These are phyloP conservation scores for Leishmania turanica DNA, from an alignment of 208 protist genomes.

Conservation along the genomic window DNA sequence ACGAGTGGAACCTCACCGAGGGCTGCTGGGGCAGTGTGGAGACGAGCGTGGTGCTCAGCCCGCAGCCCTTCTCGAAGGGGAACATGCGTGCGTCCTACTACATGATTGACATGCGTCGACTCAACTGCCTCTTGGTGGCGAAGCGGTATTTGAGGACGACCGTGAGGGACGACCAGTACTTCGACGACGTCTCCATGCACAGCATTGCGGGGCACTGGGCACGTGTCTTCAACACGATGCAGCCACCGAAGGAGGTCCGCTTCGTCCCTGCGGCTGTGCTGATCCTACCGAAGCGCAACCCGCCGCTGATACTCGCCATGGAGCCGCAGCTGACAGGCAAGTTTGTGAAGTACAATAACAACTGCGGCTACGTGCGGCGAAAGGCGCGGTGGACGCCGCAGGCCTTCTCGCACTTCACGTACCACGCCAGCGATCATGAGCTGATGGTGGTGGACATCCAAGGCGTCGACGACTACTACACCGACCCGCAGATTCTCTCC, in stretches of 20 bases:
- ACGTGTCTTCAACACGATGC: conserved; percentile 59
- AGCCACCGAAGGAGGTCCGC: conserved; percentile 69
- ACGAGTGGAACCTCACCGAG: conserved; percentile 72
- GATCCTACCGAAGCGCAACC: conserved; percentile 51
- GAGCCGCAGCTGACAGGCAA: conserved; percentile 77
- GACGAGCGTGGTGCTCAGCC: conserved; percentile 66
- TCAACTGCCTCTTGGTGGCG: conserved; percentile 67
- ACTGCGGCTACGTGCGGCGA: conserved; percentile 78
- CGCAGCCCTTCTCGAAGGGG: conserved; percentile 69
- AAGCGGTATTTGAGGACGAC: conserved; percentile 76
- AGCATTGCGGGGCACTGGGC: conserved; percentile 83
- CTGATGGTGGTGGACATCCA: conserved; percentile 91
- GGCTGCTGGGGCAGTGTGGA: conserved; percentile 64
- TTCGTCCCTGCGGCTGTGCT: conserved; percentile 82
- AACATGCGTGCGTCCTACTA: conserved; percentile 89
- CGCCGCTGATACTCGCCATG: conserved; percentile 73
- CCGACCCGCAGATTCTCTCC: conserved; percentile 91
- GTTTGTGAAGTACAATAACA: conserved; percentile 94
- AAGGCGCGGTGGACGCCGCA: conserved; percentile 84
- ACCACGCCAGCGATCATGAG: conserved; percentile 58
- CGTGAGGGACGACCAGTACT: conserved; percentile 72
- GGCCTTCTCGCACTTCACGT: conserved; percentile 94
- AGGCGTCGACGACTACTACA: conserved; percentile 90
- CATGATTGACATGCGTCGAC: conserved; percentile 75
- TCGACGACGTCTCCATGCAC: conserved; percentile 87